Evolutionary conservation across 768 basidiomycete genomes (phyloP).

Genomic region (Mycena leptocephala): DNA sequence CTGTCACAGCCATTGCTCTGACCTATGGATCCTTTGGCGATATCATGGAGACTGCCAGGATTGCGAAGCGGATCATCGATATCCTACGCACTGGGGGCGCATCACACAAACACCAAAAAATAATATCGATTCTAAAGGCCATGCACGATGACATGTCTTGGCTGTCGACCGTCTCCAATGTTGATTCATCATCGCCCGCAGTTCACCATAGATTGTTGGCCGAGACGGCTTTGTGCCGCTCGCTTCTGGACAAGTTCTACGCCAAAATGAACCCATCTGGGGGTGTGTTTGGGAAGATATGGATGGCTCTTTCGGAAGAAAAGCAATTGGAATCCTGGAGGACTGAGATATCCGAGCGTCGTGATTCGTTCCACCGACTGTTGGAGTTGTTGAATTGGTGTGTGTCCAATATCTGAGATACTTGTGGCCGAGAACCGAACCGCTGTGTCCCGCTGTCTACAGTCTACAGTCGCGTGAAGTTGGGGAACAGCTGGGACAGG

Average conservation of each 20-base stretch:
- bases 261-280: neutral
- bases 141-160: neutral
- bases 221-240: neutral
- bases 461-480: neutral
- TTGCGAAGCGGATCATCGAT: constrained; percentile 16
- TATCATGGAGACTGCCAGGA: neutral
- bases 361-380: neutral
- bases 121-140: neutral
- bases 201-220: neutral
- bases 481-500: neutral
- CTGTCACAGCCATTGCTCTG: no score
- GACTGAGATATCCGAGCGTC: constrained; percentile 4
- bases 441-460: no score
- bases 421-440: no score
- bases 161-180: neutral
- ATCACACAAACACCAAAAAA: neutral
- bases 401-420: no score
- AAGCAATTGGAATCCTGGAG: constrained; percentile 1
- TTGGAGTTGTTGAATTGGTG: neutral
- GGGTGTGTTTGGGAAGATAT: neutral
- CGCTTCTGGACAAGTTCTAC: neutral
- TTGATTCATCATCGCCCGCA: neutral
- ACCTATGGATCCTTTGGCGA: constrained; percentile 22
- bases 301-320: constrained; percentile 2
- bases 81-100: neutral